Evolutionary conservation across 129 eudicot species (phyloP).

Genomic region (Sambucus nigra): DNA sequence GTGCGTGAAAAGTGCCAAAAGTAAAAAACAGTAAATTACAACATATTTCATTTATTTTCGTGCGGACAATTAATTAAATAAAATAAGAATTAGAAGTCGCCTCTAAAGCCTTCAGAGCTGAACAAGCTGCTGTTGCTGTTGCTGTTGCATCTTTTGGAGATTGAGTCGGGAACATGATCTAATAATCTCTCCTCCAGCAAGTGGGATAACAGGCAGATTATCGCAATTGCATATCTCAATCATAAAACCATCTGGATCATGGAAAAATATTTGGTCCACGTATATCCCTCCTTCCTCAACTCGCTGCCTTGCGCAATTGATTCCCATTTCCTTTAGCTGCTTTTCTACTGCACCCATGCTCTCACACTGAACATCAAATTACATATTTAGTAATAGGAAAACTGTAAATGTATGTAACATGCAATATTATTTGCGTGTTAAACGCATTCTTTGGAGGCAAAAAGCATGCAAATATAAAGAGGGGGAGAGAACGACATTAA

Average conservation of each 20-base stretch:
- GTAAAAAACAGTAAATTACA: too few relatives aligned
- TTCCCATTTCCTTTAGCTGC: slow-evolving; percentile 10
- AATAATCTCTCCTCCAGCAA: slow-evolving; percentile 7
- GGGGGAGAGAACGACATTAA: too few relatives aligned
- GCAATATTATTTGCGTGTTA: too few relatives aligned
- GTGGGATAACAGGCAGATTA: slow-evolving; percentile 13
- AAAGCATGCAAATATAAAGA: too few relatives aligned
- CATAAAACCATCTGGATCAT: slow-evolving; percentile 19
- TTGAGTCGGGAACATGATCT: slow-evolving; percentile 13
- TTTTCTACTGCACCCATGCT: slow-evolving; percentile 10
- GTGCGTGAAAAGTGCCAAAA: too few relatives aligned
- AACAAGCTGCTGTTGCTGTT: background rate
- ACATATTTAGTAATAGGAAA: too few relatives aligned
- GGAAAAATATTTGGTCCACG: slow-evolving; percentile 17
- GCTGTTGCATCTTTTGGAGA: background rate
- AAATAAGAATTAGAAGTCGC: too few relatives aligned
- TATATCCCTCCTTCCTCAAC: slow-evolving; percentile 10
- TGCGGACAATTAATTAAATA: too few relatives aligned
- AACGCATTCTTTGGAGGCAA: too few relatives aligned
- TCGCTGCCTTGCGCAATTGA: slow-evolving; percentile 1
- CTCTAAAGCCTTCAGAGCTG: too few relatives aligned
- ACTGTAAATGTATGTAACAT: too few relatives aligned
- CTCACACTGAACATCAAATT: slow-evolving; percentile 16
- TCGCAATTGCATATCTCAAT: slow-evolving; percentile 17
- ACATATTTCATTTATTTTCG: too few relatives aligned